phyloP scores from a whole-genome alignment of 139 green algal species.

The Chlamydomonas asymmetrica region DNA sequence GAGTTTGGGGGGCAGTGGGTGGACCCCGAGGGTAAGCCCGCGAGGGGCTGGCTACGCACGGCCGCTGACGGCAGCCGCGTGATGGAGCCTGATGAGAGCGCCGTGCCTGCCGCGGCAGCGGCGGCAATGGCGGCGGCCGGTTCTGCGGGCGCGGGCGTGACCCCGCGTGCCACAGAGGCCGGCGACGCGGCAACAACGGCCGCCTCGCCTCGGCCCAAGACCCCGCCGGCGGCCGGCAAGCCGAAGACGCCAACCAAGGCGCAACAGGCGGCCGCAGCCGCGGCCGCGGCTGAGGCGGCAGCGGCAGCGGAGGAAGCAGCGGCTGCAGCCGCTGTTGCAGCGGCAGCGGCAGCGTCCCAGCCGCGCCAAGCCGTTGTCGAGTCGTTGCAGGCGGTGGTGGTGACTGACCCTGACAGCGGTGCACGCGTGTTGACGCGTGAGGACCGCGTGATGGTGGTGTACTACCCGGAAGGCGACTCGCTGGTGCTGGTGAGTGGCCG shows the following conservation, averaged over 20 bases:
- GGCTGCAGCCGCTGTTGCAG: neutral
- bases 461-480: slow-evolving; percentile 32
- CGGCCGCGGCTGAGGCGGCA: too few species aligned
- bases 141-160: slow-evolving; percentile 4
- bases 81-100: slow-evolving; percentile 38
- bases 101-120: too few species aligned
- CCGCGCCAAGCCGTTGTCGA: slow-evolving; percentile 9
- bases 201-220: too few species aligned
- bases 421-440: slow-evolving; percentile 28
- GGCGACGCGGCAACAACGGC: too few species aligned
- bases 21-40: slow-evolving; percentile 1
- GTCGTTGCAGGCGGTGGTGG: slow-evolving; percentile 1
- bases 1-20: too few species aligned
- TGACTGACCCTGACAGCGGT: slow-evolving; percentile 42
- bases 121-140: too few species aligned
- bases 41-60: slow-evolving; percentile 33
- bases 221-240: neutral
- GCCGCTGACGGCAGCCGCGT: slow-evolving; percentile 36
- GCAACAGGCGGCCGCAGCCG: neutral
- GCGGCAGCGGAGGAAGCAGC: slow-evolving; percentile 13
- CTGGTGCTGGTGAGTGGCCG: slow-evolving; percentile 39
- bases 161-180: neutral
- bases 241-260: slow-evolving; percentile 6
- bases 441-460: slow-evolving; percentile 43
- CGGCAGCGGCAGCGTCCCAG: too few species aligned